phyloP scores from a whole-genome alignment of 169 alveolate genomes.

The Babesia divergens region DNA sequence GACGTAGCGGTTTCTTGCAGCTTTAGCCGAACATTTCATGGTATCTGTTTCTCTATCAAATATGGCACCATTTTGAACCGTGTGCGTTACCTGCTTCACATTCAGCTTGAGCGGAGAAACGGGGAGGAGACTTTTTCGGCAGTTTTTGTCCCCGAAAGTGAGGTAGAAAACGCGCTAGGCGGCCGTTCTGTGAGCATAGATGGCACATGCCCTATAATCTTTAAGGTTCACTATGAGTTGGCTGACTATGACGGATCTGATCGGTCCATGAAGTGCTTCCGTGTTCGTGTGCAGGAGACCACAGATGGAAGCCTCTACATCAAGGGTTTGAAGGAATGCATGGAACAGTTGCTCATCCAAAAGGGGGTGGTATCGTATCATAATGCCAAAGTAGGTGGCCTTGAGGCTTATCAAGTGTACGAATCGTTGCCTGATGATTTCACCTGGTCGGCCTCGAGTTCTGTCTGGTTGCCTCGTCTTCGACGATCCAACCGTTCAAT shows the following conservation, averaged over 20 bases:
- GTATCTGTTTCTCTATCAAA: slow-evolving; percentile 13
- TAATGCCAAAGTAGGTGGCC: background rate
- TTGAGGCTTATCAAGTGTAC: slow-evolving; percentile 10
- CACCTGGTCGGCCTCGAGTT: slow-evolving; percentile 61
- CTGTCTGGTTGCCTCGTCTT: slow-evolving; percentile 74
- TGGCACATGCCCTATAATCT: slow-evolving; percentile 32
- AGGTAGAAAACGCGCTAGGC: background rate
- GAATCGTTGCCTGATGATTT: slow-evolving; percentile 51
- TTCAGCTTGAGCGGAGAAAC: slow-evolving; percentile 22
- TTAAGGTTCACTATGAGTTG: slow-evolving; percentile 18
- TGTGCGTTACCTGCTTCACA: slow-evolving; percentile 13
- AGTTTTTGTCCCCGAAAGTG: slow-evolving; percentile 8
- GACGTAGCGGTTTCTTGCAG: slow-evolving; percentile 27
- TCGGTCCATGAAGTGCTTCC: slow-evolving; percentile 5
- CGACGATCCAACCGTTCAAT: slow-evolving; percentile 79
- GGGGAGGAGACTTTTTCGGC: slow-evolving; percentile 8
- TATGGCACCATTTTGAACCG: slow-evolving; percentile 44
- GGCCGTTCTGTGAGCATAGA: background rate
- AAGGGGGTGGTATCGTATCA: background rate
- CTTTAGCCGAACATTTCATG: slow-evolving; percentile 38
- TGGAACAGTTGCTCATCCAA: slow-evolving; percentile 1
- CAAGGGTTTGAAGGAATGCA: slow-evolving; percentile 27
- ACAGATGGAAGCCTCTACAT: slow-evolving; percentile 26
- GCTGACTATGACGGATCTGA: background rate
- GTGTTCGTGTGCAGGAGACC: slow-evolving; percentile 26